phyloP scores from a whole-genome alignment of 179 eudicot genomes.

The Silene coronaria region DNA sequence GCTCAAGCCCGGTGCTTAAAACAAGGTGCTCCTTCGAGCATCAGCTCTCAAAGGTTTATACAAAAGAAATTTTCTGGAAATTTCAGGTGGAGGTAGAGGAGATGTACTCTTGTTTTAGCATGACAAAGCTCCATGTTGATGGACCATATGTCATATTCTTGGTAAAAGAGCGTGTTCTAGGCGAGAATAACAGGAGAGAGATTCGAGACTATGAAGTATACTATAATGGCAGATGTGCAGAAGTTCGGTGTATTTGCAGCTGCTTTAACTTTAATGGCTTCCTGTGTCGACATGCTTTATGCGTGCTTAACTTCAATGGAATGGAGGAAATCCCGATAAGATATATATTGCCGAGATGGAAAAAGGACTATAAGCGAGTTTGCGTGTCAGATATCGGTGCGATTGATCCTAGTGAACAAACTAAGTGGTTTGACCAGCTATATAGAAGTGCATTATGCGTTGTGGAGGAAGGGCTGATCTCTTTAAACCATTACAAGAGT shows the following conservation, averaged over 20 bases:
- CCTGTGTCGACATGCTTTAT: constrained; percentile 37
- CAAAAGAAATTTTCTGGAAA: constrained; percentile 32
- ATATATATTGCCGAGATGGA: constrained; percentile 39
- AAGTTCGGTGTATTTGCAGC: constrained; percentile 35
- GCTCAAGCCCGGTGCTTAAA: constrained; percentile 26
- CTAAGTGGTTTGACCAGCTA: constrained; percentile 47
- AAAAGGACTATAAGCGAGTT: constrained; percentile 58
- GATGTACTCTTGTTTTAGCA: constrained; percentile 58
- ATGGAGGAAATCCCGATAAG: constrained; percentile 37
- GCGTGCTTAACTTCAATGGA: constrained; percentile 39
- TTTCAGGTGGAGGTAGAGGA: constrained; percentile 41
- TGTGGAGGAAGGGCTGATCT: constrained; percentile 61
- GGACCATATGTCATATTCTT: constrained; percentile 48
- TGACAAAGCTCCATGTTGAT: constrained; percentile 53
- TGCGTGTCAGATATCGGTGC: constrained; percentile 28
- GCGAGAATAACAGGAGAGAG: constrained; percentile 34
- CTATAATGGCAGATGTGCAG: constrained; percentile 30
- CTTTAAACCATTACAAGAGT: constrained; percentile 56
- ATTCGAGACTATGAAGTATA: constrained; percentile 39
- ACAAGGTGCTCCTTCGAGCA: constrained; percentile 37
- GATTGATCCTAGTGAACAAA: constrained; percentile 32
- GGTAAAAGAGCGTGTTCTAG: constrained; percentile 35
- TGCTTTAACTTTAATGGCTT: constrained; percentile 42
- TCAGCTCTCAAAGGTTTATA: constrained; percentile 37
- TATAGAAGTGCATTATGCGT: constrained; percentile 57